A percentile compares a stretch with the other conserved stretches of the same genome.
Conservation (phyloP, 257 asterid species). For the Nicotiana sylvestris region DNA sequence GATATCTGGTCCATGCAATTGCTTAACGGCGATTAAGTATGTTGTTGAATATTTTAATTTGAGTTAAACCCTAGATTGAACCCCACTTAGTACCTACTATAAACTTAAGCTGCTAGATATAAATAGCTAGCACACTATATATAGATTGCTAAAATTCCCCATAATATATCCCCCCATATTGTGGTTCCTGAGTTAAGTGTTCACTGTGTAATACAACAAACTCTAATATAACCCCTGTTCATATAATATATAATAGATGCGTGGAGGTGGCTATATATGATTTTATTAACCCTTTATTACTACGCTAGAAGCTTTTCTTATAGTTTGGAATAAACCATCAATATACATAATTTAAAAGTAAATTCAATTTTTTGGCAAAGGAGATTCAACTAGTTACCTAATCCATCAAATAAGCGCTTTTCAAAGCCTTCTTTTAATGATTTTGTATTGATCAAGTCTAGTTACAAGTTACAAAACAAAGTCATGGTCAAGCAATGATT, state of each 20-base stretch:
- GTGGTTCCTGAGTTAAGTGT: not conserved
- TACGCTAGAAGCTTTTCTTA: not conserved
- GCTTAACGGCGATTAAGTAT: constrained; percentile 42
- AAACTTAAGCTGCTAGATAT: not conserved
- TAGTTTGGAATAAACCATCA: not conserved
- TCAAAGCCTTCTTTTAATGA: not conserved
- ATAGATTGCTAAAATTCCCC: not conserved
- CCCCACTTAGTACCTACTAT: not conserved
- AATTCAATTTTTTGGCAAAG: not conserved
- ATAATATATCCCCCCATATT: not conserved
- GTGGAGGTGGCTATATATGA: not conserved
- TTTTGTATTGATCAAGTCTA: too few species aligned
- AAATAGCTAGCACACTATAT: not conserved
- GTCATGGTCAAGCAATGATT: not conserved
- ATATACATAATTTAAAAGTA: not conserved
- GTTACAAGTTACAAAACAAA: not conserved
- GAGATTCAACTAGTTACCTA: not conserved
- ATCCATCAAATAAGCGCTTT: not conserved
- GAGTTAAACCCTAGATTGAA: constrained; percentile 2
- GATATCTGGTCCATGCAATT: constrained; percentile 87
- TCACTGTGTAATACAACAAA: constrained; percentile 3
- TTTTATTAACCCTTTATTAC: not conserved
- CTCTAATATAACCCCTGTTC: constrained; percentile 11
- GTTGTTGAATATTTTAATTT: not conserved
- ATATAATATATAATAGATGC: constrained; percentile 3